phyloP scores from a whole-genome alignment of 495 filamentous ascomycete genomes.

The Talaromyces nanjingensis region DNA sequence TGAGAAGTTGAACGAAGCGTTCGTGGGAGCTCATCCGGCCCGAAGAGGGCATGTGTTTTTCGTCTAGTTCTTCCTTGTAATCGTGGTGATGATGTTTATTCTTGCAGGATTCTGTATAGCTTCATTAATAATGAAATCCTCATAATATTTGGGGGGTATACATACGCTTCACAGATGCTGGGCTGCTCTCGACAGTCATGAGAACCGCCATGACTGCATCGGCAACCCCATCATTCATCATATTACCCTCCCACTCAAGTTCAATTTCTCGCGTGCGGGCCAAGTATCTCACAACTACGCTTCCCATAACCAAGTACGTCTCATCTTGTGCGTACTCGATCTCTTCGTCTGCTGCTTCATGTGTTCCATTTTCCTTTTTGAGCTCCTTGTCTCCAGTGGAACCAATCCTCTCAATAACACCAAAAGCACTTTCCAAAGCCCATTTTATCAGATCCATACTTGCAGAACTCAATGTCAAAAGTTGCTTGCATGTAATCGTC shows the following conservation, averaged over 20 bases:
- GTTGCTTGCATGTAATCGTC: conserved; percentile 84
- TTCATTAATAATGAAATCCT: conserved; percentile 11
- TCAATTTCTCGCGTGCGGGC: conserved; percentile 68
- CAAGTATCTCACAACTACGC: conserved; percentile 64
- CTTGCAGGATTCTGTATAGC: conserved; percentile 45
- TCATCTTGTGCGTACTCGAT: conserved; percentile 36
- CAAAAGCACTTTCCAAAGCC: conserved; percentile 92
- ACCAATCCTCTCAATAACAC: conserved; percentile 65
- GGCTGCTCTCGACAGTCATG: conserved; percentile 81
- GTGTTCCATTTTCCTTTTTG: conserved; percentile 25
- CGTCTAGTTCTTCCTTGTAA: conserved; percentile 45
- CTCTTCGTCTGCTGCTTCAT: conserved; percentile 46
- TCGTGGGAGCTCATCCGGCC: conserved; percentile 52
- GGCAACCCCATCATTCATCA: conserved; percentile 94
- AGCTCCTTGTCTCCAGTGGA: conserved; percentile 29
- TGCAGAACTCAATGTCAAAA: conserved; percentile 75
- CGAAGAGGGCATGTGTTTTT: conserved; percentile 49
- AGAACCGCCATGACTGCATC: conserved; percentile 92
- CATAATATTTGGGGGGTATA: background rate
- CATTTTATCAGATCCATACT: conserved; percentile 87
- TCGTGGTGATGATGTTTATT: conserved; percentile 42
- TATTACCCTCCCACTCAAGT: conserved; percentile 95
- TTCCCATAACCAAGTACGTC: conserved; percentile 83
- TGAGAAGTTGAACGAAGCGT: conserved; percentile 73
- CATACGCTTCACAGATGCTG: conserved; percentile 90